These are phyloP conservation scores for Saksenaea oblongispora DNA, from an alignment of 371 early-diverging fungal species.

Conservation along the genomic window DNA sequence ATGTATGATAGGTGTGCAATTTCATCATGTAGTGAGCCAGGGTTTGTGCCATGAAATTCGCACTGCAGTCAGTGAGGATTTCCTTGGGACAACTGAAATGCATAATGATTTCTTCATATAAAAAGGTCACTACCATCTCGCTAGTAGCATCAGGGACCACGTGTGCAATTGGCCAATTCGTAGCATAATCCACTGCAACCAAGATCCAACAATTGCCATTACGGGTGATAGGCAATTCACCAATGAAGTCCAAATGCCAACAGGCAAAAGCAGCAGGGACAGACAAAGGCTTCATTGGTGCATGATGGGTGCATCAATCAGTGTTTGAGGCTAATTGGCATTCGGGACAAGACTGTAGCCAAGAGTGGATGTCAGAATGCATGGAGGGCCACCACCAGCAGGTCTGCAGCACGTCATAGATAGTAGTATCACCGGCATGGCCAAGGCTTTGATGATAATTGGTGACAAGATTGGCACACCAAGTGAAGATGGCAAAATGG, in stretches of 20 bases:
- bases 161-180: slow-evolving; percentile 13
- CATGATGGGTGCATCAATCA: too few relatives aligned
- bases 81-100: slow-evolving; percentile 31
- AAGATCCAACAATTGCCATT: slow-evolving; percentile 13
- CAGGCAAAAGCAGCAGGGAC: too few relatives aligned
- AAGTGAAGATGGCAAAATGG: too few relatives aligned
- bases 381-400: too few relatives aligned
- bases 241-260: background rate
- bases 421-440: too few relatives aligned
- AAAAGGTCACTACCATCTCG: slow-evolving; percentile 27
- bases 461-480: too few relatives aligned
- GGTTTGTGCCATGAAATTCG: slow-evolving; percentile 13
- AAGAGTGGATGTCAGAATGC: too few relatives aligned
- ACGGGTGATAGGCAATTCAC: background rate
- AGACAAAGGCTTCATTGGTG: too few relatives aligned
- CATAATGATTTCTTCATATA: slow-evolving; percentile 34
- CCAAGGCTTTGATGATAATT: too few relatives aligned
- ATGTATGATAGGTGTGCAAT: background rate
- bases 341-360: too few relatives aligned
- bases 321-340: too few relatives aligned
- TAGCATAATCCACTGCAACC: background rate
- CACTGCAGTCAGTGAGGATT: slow-evolving; percentile 25
- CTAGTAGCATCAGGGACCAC: slow-evolving; percentile 23
- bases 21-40: slow-evolving; percentile 3
- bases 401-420: too few relatives aligned